Evolutionary conservation across 2,329 filamentous ascomycete genomes (phyloP).

Genomic region (Paracorniculantispora psalliotae): DNA sequence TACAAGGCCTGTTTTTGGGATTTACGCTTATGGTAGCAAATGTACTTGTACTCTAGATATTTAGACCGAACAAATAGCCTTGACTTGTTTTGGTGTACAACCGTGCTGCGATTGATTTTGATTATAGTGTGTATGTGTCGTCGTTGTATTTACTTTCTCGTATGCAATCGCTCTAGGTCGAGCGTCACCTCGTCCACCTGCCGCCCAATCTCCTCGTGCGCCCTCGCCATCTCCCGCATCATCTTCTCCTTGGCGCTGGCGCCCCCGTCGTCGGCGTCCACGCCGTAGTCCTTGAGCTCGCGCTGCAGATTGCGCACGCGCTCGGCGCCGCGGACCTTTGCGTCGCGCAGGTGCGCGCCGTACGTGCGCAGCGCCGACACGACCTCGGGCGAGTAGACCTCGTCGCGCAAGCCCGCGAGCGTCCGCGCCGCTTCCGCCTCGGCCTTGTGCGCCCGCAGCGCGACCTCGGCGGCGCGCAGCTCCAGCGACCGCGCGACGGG

Average conservation of each 20-base stretch:
- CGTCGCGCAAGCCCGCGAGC: slow-evolving; percentile 29
- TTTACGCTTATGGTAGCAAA: slow-evolving; percentile 14
- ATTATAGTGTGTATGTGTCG: no score
- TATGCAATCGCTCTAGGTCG: slow-evolving; percentile 38
- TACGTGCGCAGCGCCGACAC: slow-evolving; percentile 42
- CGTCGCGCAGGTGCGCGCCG: slow-evolving; percentile 44
- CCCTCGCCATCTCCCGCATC: slow-evolving; percentile 50
- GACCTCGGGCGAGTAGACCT: slow-evolving; percentile 43
- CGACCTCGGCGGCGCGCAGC: slow-evolving; percentile 42
- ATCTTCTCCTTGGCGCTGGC: slow-evolving; percentile 40
- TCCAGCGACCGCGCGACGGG: slow-evolving; percentile 46
- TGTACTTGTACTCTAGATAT: slow-evolving; percentile 15
- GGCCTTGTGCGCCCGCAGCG: slow-evolving; percentile 38
- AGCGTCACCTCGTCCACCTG: slow-evolving; percentile 45
- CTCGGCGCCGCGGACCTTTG: slow-evolving; percentile 41
- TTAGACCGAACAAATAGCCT: slow-evolving; percentile 5
- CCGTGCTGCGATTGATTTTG: no score
- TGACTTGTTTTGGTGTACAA: neutral
- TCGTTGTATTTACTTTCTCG: neutral
- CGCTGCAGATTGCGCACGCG: slow-evolving; percentile 34
- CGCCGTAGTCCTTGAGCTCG: slow-evolving; percentile 46
- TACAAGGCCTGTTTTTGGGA: neutral
- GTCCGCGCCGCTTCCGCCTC: slow-evolving; percentile 34
- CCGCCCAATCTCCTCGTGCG: slow-evolving; percentile 45
- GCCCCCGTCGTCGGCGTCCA: slow-evolving; percentile 26